These are phyloP conservation scores for Akanthomyces muscarius DNA, from an alignment of 2,329 filamentous ascomycete species.

Conservation along the genomic window DNA sequence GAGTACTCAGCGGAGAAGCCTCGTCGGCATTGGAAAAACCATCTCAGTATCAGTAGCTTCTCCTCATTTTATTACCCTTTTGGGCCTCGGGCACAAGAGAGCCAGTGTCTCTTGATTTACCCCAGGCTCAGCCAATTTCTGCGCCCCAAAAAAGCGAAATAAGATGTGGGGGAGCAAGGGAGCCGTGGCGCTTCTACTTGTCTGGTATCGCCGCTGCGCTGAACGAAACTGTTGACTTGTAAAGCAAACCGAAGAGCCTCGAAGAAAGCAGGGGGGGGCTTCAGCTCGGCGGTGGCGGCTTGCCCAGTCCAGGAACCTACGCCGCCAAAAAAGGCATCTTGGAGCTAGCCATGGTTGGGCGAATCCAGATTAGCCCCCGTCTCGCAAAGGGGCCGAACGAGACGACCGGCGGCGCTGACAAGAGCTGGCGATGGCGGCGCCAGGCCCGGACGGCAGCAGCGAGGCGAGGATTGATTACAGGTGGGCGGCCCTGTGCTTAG, in stretches of 20 bases:
- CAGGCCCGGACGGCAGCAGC: neutral
- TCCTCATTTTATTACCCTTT: constrained; percentile 9
- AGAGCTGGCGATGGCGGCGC: neutral
- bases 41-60: neutral
- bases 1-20: neutral
- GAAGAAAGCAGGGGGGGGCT: neutral
- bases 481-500: neutral
- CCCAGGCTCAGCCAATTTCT: neutral
- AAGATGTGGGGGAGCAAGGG: no score
- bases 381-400: neutral
- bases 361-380: neutral
- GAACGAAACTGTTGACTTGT: no score
- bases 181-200: neutral
- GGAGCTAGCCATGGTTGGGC: neutral
- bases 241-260: no score
- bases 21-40: neutral
- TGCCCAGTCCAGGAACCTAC: neutral
- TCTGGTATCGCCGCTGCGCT: neutral
- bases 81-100: neutral
- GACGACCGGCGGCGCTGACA: neutral
- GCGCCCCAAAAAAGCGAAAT: no score
- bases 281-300: neutral
- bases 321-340: neutral
- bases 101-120: no score
- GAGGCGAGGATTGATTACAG: constrained; percentile 1